phyloP scores from a whole-genome alignment of 2,329 filamentous ascomycete species.

The Endothia cerciana region DNA sequence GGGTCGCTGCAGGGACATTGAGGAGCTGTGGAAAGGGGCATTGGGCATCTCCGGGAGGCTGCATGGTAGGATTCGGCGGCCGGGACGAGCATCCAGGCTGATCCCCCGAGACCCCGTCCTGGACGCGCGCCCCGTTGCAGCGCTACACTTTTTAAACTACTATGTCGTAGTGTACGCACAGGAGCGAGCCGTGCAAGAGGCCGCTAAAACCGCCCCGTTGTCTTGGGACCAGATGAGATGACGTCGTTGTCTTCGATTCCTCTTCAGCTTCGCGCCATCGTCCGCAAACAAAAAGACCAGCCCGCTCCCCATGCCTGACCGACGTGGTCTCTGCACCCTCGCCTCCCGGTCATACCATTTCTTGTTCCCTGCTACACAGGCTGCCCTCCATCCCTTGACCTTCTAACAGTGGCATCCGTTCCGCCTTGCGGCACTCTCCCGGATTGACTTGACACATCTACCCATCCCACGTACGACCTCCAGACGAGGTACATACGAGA shows the following conservation, averaged over 20 bases:
- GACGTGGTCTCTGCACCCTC: neutral
- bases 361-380: neutral
- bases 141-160: too few species aligned
- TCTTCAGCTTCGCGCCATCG: slow-evolving; percentile 12
- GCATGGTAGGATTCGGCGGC: neutral
- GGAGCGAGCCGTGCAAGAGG: neutral
- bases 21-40: neutral
- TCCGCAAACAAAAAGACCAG: slow-evolving; percentile 8
- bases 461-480: neutral
- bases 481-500: neutral
- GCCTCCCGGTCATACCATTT: neutral
- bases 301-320: neutral
- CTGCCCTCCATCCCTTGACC: neutral
- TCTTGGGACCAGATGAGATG: slow-evolving; percentile 4
- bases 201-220: neutral
- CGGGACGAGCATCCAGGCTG: neutral
- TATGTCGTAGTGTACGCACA: too few species aligned
- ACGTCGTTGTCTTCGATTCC: slow-evolving; percentile 11
- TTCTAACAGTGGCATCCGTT: neutral
- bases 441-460: neutral
- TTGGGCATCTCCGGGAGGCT: neutral
- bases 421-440: neutral
- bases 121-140: slow-evolving; percentile 1
- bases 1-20: slow-evolving; percentile 5
- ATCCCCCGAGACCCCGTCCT: neutral